A percentile compares a stretch with the other conserved stretches of the same genome.
These are phyloP conservation scores for Cyanidium caldarium DNA, from an alignment of 23 red algal genomes.

Conservation along the genomic window DNA sequence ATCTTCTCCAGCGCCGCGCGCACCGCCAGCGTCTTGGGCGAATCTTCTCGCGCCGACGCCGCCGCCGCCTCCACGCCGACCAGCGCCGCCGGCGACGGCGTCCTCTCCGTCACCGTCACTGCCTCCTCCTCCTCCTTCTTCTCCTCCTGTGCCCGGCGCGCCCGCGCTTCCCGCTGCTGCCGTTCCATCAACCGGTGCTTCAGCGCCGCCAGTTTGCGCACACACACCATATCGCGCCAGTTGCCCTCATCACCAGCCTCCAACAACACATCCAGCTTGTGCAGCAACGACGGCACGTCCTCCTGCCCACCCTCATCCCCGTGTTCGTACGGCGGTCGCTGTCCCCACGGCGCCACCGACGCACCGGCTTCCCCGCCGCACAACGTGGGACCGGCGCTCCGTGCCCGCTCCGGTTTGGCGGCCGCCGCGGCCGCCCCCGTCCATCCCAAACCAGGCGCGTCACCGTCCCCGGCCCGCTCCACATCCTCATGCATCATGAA, in stretches of 20 bases:
- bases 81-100: neutral
- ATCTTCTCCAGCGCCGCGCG: neutral
- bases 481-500: too few species aligned
- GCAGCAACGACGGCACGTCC: neutral
- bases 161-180: neutral
- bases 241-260: conserved; percentile 1
- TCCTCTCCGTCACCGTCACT: neutral
- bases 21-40: neutral
- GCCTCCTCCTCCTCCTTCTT: neutral
- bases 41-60: neutral
- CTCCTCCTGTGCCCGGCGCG: too few species aligned
- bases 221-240: conserved; percentile 5
- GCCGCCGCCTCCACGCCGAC: too few species aligned
- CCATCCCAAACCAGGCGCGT: too few species aligned
- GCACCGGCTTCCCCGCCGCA: too few species aligned
- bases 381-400: too few species aligned
- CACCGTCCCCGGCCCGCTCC: too few species aligned
- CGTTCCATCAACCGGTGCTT: neutral
- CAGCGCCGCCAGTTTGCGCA: neutral
- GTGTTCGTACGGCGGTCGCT: too few species aligned
- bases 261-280: neutral
- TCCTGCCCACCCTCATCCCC: neutral
- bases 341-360: too few species aligned
- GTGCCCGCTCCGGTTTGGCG: too few species aligned
- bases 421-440: too few species aligned